Conservation (phyloP, 768 basidiomycete species). For the Mycena pura region DNA sequence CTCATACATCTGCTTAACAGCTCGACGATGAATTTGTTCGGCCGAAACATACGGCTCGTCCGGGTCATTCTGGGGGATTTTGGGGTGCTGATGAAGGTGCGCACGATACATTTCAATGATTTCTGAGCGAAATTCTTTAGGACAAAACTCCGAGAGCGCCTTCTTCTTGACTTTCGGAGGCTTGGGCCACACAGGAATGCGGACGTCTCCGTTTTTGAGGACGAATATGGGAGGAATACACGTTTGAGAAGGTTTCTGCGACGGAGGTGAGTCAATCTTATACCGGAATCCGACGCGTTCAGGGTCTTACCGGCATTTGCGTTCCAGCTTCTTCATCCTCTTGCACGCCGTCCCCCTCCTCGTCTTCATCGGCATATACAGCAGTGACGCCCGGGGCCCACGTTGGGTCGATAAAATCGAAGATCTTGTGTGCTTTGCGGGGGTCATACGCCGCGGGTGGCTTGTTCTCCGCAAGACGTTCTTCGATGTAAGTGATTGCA, state of each 20-base stretch:
- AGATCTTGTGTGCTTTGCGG: slow-evolving; percentile 17
- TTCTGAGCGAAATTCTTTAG: slow-evolving; percentile 14
- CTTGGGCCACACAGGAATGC: slow-evolving; percentile 25
- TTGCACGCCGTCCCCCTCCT: neutral
- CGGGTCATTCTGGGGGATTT: slow-evolving; percentile 25
- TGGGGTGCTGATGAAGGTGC: slow-evolving; percentile 30
- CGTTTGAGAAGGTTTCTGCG: slow-evolving; percentile 14
- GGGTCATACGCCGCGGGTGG: too few species aligned
- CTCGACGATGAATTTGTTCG: too few species aligned
- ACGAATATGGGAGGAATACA: slow-evolving; percentile 24
- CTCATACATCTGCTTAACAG: slow-evolving; percentile 30
- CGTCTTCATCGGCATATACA: slow-evolving; percentile 24
- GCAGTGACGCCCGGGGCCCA: slow-evolving; percentile 29
- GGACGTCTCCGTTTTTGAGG: slow-evolving; percentile 12
- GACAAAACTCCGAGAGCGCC: slow-evolving; percentile 24
- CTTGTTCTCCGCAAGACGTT: too few species aligned
- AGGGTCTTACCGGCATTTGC: neutral
- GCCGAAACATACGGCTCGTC: neutral
- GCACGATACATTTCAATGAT: slow-evolving; percentile 26
- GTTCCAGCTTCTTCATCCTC: neutral
- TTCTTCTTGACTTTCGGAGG: slow-evolving; percentile 20
- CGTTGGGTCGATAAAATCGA: slow-evolving; percentile 32
- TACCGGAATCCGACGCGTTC: neutral
- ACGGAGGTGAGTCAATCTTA: neutral
- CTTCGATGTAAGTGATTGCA: slow-evolving; percentile 30